Evolutionary conservation across 2,329 filamentous ascomycete genomes (phyloP), one percentile per base, ranked within the genome.

Genomic region (Arthrobotrys sphaeroides): DNA sequence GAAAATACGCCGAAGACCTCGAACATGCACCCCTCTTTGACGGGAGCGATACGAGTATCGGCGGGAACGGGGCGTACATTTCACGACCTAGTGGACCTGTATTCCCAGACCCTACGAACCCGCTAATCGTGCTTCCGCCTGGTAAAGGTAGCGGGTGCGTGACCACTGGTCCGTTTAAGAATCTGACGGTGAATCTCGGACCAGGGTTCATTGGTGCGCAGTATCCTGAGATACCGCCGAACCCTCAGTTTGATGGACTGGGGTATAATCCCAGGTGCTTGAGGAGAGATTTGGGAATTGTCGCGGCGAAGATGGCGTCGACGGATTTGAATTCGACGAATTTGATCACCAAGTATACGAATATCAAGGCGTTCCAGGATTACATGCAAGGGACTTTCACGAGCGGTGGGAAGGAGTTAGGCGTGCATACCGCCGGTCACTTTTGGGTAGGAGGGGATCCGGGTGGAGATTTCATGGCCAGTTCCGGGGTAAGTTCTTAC

Each of bases 1-100:
- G 81, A 3, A 80, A 82, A 20, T 83, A 82, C 49, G 81, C 82
- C 31, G 70, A 77, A 7, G 79, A 80, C n/a, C 79, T 84, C 38
- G 78, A 81, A 42, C 83, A 80, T 75, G 86, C 84, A 0, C 81
- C 85, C 7, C 80, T 87, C 57, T 86, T 86, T 70, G 84, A 87
- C 74, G 85, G 86, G 10, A 84, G 82, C 62, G 83, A 82, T 0
- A 82, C 81, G 3, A 85, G 83, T 20, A 81, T 86, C 77, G 82
- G 82, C 3, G 84, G 85, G 9, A 84, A 86, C 77, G 85, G 85
- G 2, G 83, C 73, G 5, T 80, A 80, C 59, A 78, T 83, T 43
- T 51, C 78, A 5, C 78, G 79, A 22, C 77, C 80, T 26, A 78
- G 65, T 28, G 62, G 77, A 78, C 42, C 74, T 16, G 74, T 77